These are phyloP conservation scores for Mimosa pudica DNA, from an alignment of 306 rosid species.

Conservation along the genomic window DNA sequence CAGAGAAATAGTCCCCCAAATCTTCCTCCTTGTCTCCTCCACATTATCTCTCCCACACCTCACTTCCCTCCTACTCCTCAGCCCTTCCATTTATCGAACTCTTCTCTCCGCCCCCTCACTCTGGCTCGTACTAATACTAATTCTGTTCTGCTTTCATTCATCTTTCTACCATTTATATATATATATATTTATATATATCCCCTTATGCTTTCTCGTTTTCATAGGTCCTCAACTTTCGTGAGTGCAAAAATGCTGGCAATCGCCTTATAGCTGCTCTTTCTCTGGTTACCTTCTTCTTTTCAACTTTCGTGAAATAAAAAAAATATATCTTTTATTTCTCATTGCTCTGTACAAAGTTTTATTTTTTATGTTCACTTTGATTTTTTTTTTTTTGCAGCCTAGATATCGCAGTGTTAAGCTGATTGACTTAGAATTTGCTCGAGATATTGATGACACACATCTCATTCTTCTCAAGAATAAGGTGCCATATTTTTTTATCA, in stretches of 20 bases:
- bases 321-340: too few relatives aligned
- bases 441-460: constrained; percentile 75
- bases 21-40: constrained; percentile 57
- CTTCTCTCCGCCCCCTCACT: constrained; percentile 56
- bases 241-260: constrained; percentile 66
- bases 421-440: constrained; percentile 76
- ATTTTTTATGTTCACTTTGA: constrained; percentile 27
- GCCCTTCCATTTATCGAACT: constrained; percentile 64
- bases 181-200: too few relatives aligned
- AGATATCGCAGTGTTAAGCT: constrained; percentile 60
- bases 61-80: constrained; percentile 58
- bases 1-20: constrained; percentile 71
- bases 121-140: constrained; percentile 57
- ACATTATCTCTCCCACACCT: constrained; percentile 60
- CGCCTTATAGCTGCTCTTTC: constrained; percentile 71
- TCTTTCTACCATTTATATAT: too few relatives aligned
- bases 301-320: too few relatives aligned
- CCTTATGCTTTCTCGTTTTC: background rate
- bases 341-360: background rate
- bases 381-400: constrained; percentile 50
- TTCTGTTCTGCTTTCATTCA: background rate
- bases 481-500: constrained; percentile 43
- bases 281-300: constrained; percentile 49
- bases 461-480: constrained; percentile 59
- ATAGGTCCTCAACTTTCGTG: constrained; percentile 65